Evolutionary conservation across 257 asterid species (phyloP).

Genomic region (Solanum pinnatisectum): DNA sequence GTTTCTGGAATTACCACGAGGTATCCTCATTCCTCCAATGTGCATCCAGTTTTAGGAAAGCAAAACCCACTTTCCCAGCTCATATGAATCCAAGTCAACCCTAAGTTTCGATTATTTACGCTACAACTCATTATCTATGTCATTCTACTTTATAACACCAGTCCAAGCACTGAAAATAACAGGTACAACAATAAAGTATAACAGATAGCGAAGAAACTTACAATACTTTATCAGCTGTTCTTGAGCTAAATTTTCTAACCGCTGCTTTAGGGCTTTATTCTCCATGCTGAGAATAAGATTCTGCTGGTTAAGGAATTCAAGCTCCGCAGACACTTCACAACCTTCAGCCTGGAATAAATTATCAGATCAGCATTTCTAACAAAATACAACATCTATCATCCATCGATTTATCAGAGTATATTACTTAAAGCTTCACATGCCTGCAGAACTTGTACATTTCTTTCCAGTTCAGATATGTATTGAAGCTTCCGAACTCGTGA

Average conservation of each 20-base stretch:
- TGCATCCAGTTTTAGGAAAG: not conserved
- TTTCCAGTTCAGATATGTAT: constrained; percentile 88
- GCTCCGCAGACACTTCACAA: constrained; percentile 79
- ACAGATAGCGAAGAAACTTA: constrained; percentile 25
- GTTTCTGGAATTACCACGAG: not conserved
- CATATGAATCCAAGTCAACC: not conserved
- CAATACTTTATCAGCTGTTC: constrained; percentile 81
- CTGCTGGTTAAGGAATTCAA: constrained; percentile 82
- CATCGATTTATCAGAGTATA: not conserved
- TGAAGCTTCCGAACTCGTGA: constrained; percentile 95
- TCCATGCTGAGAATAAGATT: constrained; percentile 85
- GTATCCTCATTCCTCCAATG: not conserved
- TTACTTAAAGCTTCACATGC: constrained; percentile 26
- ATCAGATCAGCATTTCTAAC: constrained; percentile 7
- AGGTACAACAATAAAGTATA: not conserved
- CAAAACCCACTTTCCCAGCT: not conserved
- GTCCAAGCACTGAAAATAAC: not conserved
- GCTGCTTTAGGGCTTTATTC: constrained; percentile 86
- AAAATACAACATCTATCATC: not conserved
- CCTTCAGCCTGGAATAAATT: constrained; percentile 62
- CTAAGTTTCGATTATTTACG: not conserved
- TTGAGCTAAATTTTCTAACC: constrained; percentile 70
- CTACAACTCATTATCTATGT: not conserved
- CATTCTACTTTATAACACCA: not conserved
- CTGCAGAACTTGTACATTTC: constrained; percentile 87